Percentiles rank a stretch among this genome's conserved stretches.
These are phyloP conservation scores for Cymodocea nodosa DNA, from an alignment of 116 monocot genomes.

Conservation along the genomic window DNA sequence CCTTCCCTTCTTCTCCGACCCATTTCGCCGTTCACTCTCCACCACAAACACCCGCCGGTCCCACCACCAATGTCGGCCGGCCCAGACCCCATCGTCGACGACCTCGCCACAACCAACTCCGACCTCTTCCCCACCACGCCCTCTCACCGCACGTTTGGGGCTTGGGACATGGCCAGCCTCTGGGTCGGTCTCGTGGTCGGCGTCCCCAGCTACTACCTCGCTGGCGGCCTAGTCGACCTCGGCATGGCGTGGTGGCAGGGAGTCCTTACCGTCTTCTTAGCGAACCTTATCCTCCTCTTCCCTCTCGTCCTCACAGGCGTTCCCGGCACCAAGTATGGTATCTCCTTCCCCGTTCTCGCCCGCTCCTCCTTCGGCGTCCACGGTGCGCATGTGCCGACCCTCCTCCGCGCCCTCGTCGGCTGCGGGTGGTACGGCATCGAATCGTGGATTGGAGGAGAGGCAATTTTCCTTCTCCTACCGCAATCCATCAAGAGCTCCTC, in stretches of 20 bases:
- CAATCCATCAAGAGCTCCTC: constrained; percentile 13
- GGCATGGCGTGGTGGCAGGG: constrained; percentile 98
- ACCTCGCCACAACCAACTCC: constrained; percentile 8
- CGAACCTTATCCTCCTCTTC: constrained; percentile 56
- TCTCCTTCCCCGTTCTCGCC: constrained; percentile 87
- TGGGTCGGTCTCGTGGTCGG: constrained; percentile 93
- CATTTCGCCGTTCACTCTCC: neutral
- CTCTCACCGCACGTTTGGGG: constrained; percentile 43
- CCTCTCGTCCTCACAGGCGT: constrained; percentile 60
- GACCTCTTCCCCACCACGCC: constrained; percentile 56
- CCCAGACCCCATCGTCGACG: neutral
- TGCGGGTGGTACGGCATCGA: constrained; percentile 98
- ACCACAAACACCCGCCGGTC: no score
- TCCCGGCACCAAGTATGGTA: constrained; percentile 56
- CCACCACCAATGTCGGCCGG: neutral
- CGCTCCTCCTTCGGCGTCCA: constrained; percentile 66
- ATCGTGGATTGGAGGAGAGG: constrained; percentile 81
- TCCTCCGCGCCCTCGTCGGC: constrained; percentile 74
- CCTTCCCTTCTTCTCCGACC: neutral
- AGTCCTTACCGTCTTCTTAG: constrained; percentile 53
- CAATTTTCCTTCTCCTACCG: constrained; percentile 64
- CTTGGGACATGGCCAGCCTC: constrained; percentile 59
- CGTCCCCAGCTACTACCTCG: constrained; percentile 94
- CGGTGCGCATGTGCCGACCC: constrained; percentile 68
- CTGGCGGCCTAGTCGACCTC: constrained; percentile 84